phyloP scores from a whole-genome alignment of 768 basidiomycete genomes.

The Rhizopogon salebrosus region DNA sequence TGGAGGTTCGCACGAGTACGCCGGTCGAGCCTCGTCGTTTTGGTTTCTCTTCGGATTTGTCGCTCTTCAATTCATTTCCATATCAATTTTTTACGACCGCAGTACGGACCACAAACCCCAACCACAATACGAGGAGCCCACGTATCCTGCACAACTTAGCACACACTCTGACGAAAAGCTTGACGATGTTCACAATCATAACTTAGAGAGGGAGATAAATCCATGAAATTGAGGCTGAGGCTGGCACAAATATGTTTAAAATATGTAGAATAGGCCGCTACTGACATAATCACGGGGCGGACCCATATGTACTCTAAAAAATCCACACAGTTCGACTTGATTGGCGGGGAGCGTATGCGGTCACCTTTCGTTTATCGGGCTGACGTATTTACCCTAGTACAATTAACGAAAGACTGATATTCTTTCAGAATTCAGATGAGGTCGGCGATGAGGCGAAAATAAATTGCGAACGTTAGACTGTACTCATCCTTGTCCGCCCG shows the following conservation, averaged over 20 bases:
- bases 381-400: constrained; percentile 7
- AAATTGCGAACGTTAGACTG: constrained; percentile 55
- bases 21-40: constrained; percentile 39
- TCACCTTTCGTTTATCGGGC: neutral
- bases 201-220: no score
- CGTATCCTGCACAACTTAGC: no score
- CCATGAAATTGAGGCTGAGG: no score
- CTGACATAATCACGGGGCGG: no score
- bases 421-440: constrained; percentile 45
- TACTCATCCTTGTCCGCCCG: constrained; percentile 68
- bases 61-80: constrained; percentile 23
- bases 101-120: constrained; percentile 8
- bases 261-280: no score
- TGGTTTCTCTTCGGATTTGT: constrained; percentile 40
- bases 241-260: no score
- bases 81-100: constrained; percentile 31
- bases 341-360: constrained; percentile 52
- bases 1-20: constrained; percentile 27
- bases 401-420: constrained; percentile 37
- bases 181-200: no score
- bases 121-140: neutral
- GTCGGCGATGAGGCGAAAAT: constrained; percentile 62
- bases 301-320: no score
- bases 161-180: no score
- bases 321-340: no score